These are phyloP conservation scores for Bruguiera sexangula DNA, from an alignment of 345 rosid genomes.

Conservation along the genomic window DNA sequence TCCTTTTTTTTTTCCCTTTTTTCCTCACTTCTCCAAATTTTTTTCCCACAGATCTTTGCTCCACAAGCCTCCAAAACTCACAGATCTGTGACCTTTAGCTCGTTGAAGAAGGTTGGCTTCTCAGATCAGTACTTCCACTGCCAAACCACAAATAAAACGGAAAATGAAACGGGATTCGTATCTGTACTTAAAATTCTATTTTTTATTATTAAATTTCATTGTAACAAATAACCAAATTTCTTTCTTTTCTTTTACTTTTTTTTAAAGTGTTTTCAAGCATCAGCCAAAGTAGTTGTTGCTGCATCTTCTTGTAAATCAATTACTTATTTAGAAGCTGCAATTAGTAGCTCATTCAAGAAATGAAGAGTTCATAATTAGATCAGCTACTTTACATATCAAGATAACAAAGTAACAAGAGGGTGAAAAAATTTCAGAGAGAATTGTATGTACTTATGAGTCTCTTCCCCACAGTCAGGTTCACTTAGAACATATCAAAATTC, in stretches of 20 bases:
- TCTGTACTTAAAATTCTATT: not conserved
- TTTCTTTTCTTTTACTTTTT: no score
- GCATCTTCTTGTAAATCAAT: not conserved
- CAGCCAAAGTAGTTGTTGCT: not conserved
- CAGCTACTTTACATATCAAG: not conserved
- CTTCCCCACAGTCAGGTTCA: no score
- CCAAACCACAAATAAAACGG: constrained; percentile 15
- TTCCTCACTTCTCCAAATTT: not conserved
- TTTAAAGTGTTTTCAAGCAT: not conserved
- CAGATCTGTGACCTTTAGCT: constrained; percentile 34
- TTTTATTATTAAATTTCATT: not conserved
- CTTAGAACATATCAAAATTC: no score
- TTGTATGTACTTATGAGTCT: no score
- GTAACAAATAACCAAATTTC: no score
- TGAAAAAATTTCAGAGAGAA: not conserved
- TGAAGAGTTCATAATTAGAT: not conserved
- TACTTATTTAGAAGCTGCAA: not conserved
- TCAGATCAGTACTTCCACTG: constrained; percentile 26
- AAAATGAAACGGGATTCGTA: not conserved
- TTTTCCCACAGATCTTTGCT: constrained; percentile 29
- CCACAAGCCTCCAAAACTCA: constrained; percentile 20
- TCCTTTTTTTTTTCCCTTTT: not conserved
- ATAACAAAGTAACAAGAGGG: not conserved
- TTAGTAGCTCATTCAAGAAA: not conserved
- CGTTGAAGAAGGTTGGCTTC: constrained; percentile 19